Base-by-base conservation (phyloP, 495 filamentous ascomycete genomes). In the Hypoxylon crocopeplum region DNA sequence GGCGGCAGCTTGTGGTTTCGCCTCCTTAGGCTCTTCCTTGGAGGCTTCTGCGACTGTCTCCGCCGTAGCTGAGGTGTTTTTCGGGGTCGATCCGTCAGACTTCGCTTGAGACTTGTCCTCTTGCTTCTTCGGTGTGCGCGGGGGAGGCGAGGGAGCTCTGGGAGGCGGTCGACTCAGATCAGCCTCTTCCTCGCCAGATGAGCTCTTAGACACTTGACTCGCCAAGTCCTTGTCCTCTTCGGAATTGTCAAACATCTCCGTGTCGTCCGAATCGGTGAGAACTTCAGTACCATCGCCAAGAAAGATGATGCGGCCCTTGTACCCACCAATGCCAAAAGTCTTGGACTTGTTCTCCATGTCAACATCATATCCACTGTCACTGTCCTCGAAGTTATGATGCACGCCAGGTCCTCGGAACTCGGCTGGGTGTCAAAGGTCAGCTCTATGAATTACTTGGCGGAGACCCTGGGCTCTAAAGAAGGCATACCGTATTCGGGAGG, bases 401-500 rank as follows among this genome's bases (percentile, higher is more conserved):
- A 88, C 85, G 46, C 90, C 89, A 42, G 93, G 93, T 62, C 93
- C 93, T 52, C 94, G 90, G 83, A 97, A 96, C 79, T 98, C 92
- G 76, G 94, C 94, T 98, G 76, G 68, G 63, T 65, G 56, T 67
- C 56, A 54, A n/a, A 17, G 48, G 69, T 72, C 73, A 72, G 75
- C 74, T 69, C 62, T 70, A 53, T 52, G 34, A 24, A 48, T 52
- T 57, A 57, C 72, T 76, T 77, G 79, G 75, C n/a, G n/a, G 84
- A 75, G 74, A 77, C 54, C 69, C 75, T 55, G 52, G 69, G 69
- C 68, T 76, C 68, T 77, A 62, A 27, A 70, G 69, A 66, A 66
- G 72, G 66, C 92, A 89, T 96, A 89, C 94, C 94, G 80, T 98
- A 98, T 88, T 98, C 94, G 66, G 93, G 94, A 77, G 94, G 94